Evolutionary conservation across 495 filamentous ascomycete genomes (phyloP).

Genomic region (Delitschia confertaspora): DNA sequence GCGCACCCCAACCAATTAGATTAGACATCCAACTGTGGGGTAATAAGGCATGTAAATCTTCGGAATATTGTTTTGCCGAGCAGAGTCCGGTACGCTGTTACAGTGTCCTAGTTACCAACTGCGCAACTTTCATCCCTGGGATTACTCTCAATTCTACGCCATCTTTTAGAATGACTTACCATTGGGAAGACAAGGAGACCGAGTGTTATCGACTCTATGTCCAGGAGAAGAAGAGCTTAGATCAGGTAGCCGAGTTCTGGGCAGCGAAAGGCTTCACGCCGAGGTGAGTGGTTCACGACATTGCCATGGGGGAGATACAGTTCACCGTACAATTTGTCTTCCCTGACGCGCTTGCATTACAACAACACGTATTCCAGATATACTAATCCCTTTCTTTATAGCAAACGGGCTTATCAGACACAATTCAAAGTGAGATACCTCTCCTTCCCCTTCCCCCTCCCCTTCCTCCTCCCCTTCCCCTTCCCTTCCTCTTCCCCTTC

Average conservation of each 20-base stretch:
- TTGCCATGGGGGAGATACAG: slow-evolving; percentile 5
- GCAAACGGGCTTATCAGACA: slow-evolving; percentile 63
- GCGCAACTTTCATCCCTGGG: too few species aligned
- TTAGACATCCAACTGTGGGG: too few species aligned
- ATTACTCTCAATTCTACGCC: slow-evolving; percentile 1
- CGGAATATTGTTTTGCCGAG: too few species aligned
- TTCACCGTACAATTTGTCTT: slow-evolving; percentile 6
- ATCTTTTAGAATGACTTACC: slow-evolving; percentile 52
- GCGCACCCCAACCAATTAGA: too few species aligned
- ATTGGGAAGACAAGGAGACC: slow-evolving; percentile 63
- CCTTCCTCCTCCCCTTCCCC: neutral
- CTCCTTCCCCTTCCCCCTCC: neutral
- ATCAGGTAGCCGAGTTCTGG: slow-evolving; percentile 32
- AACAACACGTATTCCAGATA: neutral
- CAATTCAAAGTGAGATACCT: slow-evolving; percentile 47
- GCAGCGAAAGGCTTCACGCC: slow-evolving; percentile 20
- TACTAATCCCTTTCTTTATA: slow-evolving; percentile 29
- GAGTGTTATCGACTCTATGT: slow-evolving; percentile 66
- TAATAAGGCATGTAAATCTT: too few species aligned
- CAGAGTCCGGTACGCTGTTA: too few species aligned
- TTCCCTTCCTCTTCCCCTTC: neutral
- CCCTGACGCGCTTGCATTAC: neutral
- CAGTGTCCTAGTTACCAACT: too few species aligned
- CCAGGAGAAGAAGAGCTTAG: slow-evolving; percentile 57
- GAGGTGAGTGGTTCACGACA: slow-evolving; percentile 17